Evolutionary conservation across 352 stramenopile genomes (phyloP).

Genomic region (Phytopythium kandeliae): DNA sequence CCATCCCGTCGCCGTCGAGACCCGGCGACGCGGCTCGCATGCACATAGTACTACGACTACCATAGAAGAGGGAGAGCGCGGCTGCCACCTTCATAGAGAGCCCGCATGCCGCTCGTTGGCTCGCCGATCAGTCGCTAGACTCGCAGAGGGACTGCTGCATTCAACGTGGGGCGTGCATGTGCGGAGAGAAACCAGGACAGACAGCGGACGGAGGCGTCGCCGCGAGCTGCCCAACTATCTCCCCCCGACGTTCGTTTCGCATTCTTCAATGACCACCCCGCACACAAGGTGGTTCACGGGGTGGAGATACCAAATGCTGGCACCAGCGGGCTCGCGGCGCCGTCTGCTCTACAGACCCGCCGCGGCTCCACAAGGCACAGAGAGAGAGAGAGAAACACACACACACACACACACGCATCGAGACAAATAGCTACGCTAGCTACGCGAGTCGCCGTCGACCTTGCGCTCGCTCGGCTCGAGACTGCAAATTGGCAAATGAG

Average conservation of each 20-base stretch:
- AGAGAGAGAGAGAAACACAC: constrained; percentile 1
- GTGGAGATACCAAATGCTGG: constrained; percentile 88
- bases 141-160: too few species aligned
- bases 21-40: not conserved
- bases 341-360: too few species aligned
- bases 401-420: not conserved
- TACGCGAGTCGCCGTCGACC: too few species aligned
- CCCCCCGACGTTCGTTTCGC: constrained; percentile 48
- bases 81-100: too few species aligned
- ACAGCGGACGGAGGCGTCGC: constrained; percentile 55
- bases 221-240: constrained; percentile 80
- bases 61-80: too few species aligned
- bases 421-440: too few species aligned
- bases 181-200: constrained; percentile 68
- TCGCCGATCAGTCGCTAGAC: too few species aligned
- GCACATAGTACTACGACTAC: too few species aligned
- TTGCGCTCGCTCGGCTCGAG: too few species aligned
- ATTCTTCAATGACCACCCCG: constrained; percentile 83
- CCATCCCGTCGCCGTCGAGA: too few species aligned
- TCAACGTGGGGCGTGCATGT: constrained; percentile 24
- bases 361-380: not conserved
- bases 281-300: constrained; percentile 60
- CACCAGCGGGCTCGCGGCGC: not conserved
- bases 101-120: too few species aligned
- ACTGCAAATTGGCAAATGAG: too few species aligned